Evolutionary conservation across 2,329 filamentous ascomycete genomes (phyloP).

Genomic region (Clonostachys sp.): DNA sequence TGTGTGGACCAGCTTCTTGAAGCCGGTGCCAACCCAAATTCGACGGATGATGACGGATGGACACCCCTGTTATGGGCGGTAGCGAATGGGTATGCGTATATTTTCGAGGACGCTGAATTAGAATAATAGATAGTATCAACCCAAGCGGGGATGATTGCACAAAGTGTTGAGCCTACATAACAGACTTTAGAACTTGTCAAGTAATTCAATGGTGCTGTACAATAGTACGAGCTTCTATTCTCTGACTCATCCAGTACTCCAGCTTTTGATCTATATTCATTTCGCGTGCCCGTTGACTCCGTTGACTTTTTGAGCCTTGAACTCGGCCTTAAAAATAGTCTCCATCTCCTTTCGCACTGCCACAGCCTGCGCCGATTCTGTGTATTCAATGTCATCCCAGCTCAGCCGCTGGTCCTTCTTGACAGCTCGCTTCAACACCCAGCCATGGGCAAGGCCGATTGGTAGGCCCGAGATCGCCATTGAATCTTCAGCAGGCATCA

Average conservation of each 20-base stretch:
- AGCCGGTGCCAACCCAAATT: background rate
- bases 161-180: too few relatives aligned
- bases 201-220: too few relatives aligned
- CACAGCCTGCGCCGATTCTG: constrained; percentile 27
- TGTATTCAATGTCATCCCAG: constrained; percentile 38
- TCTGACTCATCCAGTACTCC: too few relatives aligned
- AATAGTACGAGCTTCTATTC: too few relatives aligned
- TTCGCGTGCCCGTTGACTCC: constrained; percentile 2
- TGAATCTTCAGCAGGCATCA: constrained; percentile 31
- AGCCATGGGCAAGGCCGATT: constrained; percentile 35
- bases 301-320: constrained; percentile 7
- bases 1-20: background rate
- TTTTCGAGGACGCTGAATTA: background rate
- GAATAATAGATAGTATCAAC: too few relatives aligned
- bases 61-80: background rate
- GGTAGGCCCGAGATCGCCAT: constrained; percentile 33
- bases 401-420: constrained; percentile 33
- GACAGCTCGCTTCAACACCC: constrained; percentile 30
- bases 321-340: constrained; percentile 22
- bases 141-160: too few relatives aligned
- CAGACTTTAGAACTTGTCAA: too few relatives aligned
- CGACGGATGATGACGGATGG: background rate
- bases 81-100: background rate
- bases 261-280: too few relatives aligned
- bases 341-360: constrained; percentile 37